Percentiles rank a stretch among this genome's conserved stretches.
Evolutionary conservation across 176 grass and related monocot genomes (phyloP).

Genomic region (Otatea glauca): DNA sequence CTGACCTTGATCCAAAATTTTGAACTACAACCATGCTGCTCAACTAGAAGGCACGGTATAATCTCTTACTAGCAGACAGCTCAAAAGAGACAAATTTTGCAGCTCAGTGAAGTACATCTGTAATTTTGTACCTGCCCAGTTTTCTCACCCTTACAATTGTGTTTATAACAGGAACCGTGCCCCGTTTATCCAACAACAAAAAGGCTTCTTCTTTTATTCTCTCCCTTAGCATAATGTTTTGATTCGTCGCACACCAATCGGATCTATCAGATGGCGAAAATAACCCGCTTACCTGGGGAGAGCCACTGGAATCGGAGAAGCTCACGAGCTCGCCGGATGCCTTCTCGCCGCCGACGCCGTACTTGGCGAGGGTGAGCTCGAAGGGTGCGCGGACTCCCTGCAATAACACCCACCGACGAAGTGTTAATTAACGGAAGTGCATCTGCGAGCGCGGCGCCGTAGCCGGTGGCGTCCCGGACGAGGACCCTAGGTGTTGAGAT

Average conservation of each 20-base stretch:
- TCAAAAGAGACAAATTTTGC: not conserved
- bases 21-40: not conserved
- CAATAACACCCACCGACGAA: slow-evolving; percentile 27
- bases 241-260: not conserved
- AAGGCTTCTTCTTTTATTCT: too few species aligned
- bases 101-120: not conserved
- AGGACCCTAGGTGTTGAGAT: too few species aligned
- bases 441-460: slow-evolving; percentile 59
- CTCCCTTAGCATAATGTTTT: too few species aligned
- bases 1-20: not conserved
- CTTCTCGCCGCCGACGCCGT: slow-evolving; percentile 48
- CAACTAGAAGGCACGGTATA: not conserved
- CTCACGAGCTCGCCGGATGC: slow-evolving; percentile 66
- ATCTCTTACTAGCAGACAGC: not conserved
- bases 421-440: slow-evolving; percentile 32
- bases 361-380: slow-evolving; percentile 60
- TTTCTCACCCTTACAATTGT: not conserved
- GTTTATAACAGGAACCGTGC: not conserved
- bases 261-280: slow-evolving; percentile 28
- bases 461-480: slow-evolving; percentile 61
- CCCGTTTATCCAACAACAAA: not conserved
- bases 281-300: slow-evolving; percentile 52
- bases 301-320: slow-evolving; percentile 61
- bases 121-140: not conserved
- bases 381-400: slow-evolving; percentile 65